A percentile compares a stretch with the other conserved stretches of the same genome.
Evolutionary conservation across 2,329 filamentous ascomycete species (phyloP).

Genomic region (Ceratocystis colombiana): DNA sequence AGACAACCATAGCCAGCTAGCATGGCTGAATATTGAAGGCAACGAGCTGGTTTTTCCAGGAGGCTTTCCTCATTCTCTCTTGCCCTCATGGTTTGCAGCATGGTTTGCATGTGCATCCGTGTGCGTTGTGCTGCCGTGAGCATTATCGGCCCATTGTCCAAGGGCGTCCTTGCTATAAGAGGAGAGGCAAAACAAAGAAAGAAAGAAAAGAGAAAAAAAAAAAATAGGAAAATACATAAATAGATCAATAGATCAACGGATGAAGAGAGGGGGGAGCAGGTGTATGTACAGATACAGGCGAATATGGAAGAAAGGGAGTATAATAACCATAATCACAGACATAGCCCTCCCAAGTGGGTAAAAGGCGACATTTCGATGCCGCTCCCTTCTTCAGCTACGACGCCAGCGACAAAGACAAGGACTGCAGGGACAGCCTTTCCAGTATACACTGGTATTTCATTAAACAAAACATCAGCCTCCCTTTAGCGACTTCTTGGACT

Average conservation of each 20-base stretch:
- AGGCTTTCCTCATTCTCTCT: background rate
- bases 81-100: background rate
- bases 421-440: background rate
- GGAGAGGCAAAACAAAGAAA: background rate
- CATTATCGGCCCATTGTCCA: background rate
- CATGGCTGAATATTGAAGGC: background rate
- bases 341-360: background rate
- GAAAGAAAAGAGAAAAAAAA: background rate
- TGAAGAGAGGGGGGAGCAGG: too few species aligned
- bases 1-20: background rate
- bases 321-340: background rate
- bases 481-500: background rate
- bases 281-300: background rate
- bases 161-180: background rate
- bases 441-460: background rate
- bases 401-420: background rate
- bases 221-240: background rate
- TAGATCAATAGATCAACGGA: background rate
- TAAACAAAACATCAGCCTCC: background rate
- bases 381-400: slow-evolving; percentile 2
- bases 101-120: background rate
- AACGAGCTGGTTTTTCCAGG: background rate
- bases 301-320: background rate
- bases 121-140: background rate
- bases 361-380: background rate